Evolutionary conservation across 2,329 filamentous ascomycete genomes (phyloP), one percentile per base, ranked within the genome.

Genomic region (Grosmannia serpens): DNA sequence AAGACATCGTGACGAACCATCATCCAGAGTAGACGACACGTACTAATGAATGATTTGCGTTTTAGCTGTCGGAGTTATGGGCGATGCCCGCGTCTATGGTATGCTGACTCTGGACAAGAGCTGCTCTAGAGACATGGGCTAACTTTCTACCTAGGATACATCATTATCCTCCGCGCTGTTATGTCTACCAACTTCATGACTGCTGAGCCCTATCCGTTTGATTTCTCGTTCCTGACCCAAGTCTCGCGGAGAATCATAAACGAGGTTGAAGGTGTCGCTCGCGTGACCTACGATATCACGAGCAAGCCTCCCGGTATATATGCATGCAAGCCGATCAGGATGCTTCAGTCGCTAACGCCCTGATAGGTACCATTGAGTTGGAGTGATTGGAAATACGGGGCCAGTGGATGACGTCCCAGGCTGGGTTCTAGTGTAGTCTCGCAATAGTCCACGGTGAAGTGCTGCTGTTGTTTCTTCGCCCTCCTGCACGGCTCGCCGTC

Each of bases 241-340:
- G 83, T 91, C 35, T 79, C 79, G 52, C 80, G 77, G 17, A 76
- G 85, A 60, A 91, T 91, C 66, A 81, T 88, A 60, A 92, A 90
- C 66, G 84, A 89, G 71, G 86, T 91, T 1, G 76, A 86, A 50
- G 87, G 87, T 13, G 82, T 91, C 22, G 82, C 82, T 64, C 76
- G 87, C 44, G 88, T 91, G 44, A 75, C 83, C 17, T 90, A 89
- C 66, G 85, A 90, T 66, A 69, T 75, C 65, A 76, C 74, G 63
- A 77, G 77, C 74, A 74, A 80, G 71, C 77, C 83, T 60, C 83
- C 83, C 53, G 81, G 80, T 66, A 61, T 44, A 20, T 20, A 50
- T 5, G 6, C 10, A 1, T 44, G n/a, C 35, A 46, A 47, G 15
- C 53, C 53, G 24, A 8, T 9, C 9, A 29, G 20, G 20, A n/a